Base-by-base conservation (phyloP, 805 yeast species). In the Lipomyces mesembrius region DNA sequence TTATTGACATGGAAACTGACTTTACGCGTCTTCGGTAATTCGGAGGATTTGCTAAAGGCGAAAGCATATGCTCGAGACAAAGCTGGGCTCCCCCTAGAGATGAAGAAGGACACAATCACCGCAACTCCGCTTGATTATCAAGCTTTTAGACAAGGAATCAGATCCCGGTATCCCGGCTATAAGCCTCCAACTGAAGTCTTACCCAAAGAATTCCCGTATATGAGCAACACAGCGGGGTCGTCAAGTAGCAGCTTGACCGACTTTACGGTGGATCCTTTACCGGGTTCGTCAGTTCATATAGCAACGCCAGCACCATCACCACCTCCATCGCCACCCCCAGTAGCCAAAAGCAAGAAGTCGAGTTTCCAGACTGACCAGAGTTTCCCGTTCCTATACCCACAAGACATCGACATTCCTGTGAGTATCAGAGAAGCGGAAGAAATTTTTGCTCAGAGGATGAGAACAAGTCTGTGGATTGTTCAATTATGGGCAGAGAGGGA, bases 291-390 rank as follows among this genome's bases (percentile, higher is more conserved):
- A 0, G 79, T 88, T 4, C 93, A 90, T 75, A 83, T 92, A 11
- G 93, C 97, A 0, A 91, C 97, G 0, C 97, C 97, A 0, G 90
- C 89, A 0, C 95, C 97, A 2, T 90, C 96, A 0, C 97, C 97
- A 0, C 88, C 90, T 0, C 75, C 83, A 20, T 81, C 86, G 1
- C 89, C 90, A 61, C 78, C 20, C 76, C 77, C 34, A 51, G 74
- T 20, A 7, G 25, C 63, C 14, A 68, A 59, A 35, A 54, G 43
- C 49, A 70, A 75, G 32, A 74, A 77, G 58, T 72, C 78, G 1
- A 75, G 85, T 60, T 87, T 84, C 68, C 92, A 88, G 76, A 83
- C 90, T 0, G 87, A 88, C 74, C 86, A 85, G 75, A 83, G 86
- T 2, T 85, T 84, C 77, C 94, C 95, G 0, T 83, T 88, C 63